Base-by-base conservation (phyloP, 148 eudicot species). In the Silene uniflora region DNA sequence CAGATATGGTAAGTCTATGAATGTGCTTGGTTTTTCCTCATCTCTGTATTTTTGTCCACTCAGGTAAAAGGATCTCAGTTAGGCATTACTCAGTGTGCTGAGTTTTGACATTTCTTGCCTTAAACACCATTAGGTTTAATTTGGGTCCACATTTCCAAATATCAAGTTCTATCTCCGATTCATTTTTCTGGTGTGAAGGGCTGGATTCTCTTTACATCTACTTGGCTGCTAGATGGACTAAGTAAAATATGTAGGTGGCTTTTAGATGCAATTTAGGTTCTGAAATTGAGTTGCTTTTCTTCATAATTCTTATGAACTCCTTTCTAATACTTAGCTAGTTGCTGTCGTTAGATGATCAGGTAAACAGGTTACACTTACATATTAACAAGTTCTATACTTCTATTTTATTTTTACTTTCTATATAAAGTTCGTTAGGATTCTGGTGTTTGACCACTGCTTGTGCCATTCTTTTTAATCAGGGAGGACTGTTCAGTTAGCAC, bases 401-500 rank as follows among this genome's bases (percentile, higher is more conserved):
- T 52, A 1, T 19, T 27, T 25, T 25, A 5, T 54, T 54, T 52
- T 71, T 25, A 4, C 7, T 25, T 71, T 25, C 27, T 24, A 23
- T 14, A 52, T 21, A 6, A 25, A 13, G 27, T 52, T 42, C 44
- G 8, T 67, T 17, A 27, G 35, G 49, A 18, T 61, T 19, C 69
- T 25, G 7, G 35, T 70, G 58, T 58, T 22, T 70, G 62, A 67
- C 81, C 55, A 70, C 80, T 27, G 10, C n/a, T 46, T 77, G 32
- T 56, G 23, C n/a, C 19, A 16, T 27, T 64, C 56, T 35, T 62
- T 46, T 81, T 67, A 75, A 62, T 60, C 87, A 95, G 98, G 98
- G 93, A 92, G 74, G 97, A 92, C 79, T 85, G 93, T 77, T 88
- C 89, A 54, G 80, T 87, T 59, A 90, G 90, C 88, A 95, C 96